phyloP scores from a whole-genome alignment of 164 flowering plant genomes.

The Liquidambar formosana region DNA sequence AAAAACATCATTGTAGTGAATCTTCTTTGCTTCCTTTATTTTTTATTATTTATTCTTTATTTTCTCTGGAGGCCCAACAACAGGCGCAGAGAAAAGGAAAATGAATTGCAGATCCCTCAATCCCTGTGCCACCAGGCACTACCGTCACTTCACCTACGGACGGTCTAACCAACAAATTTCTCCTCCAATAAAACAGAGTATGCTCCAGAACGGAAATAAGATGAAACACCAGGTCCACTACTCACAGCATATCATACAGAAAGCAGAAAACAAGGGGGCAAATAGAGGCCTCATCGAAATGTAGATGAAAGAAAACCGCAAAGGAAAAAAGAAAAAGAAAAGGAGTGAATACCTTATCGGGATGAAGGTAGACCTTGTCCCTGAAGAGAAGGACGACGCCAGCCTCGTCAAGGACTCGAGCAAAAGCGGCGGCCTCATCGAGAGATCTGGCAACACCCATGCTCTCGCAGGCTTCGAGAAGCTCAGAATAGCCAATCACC shows the following conservation, averaged over 20 bases:
- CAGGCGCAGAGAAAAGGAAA: no score
- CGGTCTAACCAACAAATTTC: no score
- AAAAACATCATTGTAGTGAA: no score
- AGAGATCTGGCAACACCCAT: conserved; percentile 68
- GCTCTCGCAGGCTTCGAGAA: conserved; percentile 59
- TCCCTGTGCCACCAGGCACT: no score
- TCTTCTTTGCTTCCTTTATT: no score
- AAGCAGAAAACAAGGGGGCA: neutral
- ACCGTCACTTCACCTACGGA: no score
- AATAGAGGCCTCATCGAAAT: neutral
- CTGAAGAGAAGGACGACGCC: conserved; percentile 83
- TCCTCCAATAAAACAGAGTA: no score
- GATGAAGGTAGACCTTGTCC: conserved; percentile 88
- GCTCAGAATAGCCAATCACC: conserved; percentile 57
- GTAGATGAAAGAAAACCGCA: neutral
- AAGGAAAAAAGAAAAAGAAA: neutral
- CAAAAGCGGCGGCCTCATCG: conserved; percentile 73
- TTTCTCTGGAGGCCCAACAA: no score
- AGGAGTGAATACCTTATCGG: conserved; percentile 59
- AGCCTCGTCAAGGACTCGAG: conserved; percentile 79
- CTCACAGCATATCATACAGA: neutral
- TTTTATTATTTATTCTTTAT: no score
- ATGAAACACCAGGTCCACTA: neutral
- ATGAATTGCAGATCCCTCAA: no score
- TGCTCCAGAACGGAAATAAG: no score